Evolutionary conservation across 495 filamentous ascomycete genomes (phyloP).

Genomic region (Podospora appendiculata): DNA sequence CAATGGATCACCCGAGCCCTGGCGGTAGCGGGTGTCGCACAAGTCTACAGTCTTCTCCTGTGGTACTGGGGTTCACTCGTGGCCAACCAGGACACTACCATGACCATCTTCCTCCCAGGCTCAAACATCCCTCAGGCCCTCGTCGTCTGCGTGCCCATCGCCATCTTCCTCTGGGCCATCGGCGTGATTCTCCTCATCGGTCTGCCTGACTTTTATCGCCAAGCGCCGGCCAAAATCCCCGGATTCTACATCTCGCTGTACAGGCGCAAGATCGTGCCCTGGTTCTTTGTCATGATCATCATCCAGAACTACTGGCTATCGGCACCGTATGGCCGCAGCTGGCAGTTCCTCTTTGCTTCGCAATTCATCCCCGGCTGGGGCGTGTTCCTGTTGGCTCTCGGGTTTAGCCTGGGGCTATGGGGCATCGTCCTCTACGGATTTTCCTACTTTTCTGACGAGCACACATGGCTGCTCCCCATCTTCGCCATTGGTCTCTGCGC

Average conservation of each 20-base stretch:
- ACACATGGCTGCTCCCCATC: constrained; percentile 59
- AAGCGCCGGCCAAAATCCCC: constrained; percentile 59
- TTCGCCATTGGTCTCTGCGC: constrained; percentile 58
- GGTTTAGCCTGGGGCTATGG: constrained; percentile 57
- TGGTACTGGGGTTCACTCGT: constrained; percentile 58
- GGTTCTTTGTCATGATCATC: constrained; percentile 54
- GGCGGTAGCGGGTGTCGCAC: constrained; percentile 55
- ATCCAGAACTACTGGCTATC: constrained; percentile 63
- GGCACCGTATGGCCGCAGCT: constrained; percentile 54
- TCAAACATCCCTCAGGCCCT: constrained; percentile 30
- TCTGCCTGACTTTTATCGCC: constrained; percentile 59
- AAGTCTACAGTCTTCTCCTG: constrained; percentile 54
- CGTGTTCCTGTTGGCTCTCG: constrained; percentile 42
- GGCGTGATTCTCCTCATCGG: constrained; percentile 46
- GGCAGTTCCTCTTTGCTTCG: constrained; percentile 52
- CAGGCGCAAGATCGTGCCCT: constrained; percentile 52
- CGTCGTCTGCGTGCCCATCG: constrained; percentile 42
- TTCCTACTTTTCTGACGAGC: constrained; percentile 40
- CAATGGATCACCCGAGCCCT: constrained; percentile 60
- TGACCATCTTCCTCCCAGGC: constrained; percentile 15
- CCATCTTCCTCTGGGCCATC: constrained; percentile 44
- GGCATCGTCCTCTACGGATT: constrained; percentile 39
- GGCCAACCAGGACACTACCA: constrained; percentile 19
- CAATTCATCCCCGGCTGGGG: constrained; percentile 45
- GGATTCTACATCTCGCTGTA: constrained; percentile 48